These are phyloP conservation scores for Calonectria pauciramosa DNA, from an alignment of 2,329 filamentous ascomycete species.

Conservation along the genomic window DNA sequence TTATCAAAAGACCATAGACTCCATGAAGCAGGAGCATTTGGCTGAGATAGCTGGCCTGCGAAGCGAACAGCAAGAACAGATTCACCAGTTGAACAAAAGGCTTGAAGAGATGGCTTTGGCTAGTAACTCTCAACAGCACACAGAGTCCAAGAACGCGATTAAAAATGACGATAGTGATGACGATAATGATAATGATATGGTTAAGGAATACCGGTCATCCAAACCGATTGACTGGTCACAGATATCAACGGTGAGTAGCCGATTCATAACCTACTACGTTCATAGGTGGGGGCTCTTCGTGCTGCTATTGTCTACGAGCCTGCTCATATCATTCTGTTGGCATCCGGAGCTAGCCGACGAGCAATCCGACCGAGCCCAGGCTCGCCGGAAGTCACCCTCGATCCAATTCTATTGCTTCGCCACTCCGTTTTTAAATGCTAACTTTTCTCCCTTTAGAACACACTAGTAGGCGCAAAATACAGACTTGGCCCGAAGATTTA, in stretches of 20 bases:
- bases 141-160: not conserved
- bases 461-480: not conserved
- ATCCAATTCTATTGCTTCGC: not conserved
- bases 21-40: not conserved
- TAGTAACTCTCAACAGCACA: not conserved
- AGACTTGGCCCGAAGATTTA: not conserved
- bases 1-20: not conserved
- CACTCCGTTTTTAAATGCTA: not conserved
- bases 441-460: not conserved
- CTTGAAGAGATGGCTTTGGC: not conserved
- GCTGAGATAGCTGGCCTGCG: not conserved
- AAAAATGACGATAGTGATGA: not conserved
- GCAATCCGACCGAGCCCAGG: not conserved
- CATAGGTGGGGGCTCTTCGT: not conserved
- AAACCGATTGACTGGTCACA: not conserved
- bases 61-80: not conserved
- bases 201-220: not conserved
- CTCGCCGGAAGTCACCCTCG: not conserved
- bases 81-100: not conserved
- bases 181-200: not conserved
- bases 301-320: not conserved
- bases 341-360: not conserved
- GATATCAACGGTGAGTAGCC: not conserved
- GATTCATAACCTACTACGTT: not conserved
- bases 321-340: not conserved